Percentiles rank a stretch among this genome's conserved stretches.
These are phyloP conservation scores for Phtheirospermum japonicum DNA, from an alignment of 257 asterid species.

Conservation along the genomic window DNA sequence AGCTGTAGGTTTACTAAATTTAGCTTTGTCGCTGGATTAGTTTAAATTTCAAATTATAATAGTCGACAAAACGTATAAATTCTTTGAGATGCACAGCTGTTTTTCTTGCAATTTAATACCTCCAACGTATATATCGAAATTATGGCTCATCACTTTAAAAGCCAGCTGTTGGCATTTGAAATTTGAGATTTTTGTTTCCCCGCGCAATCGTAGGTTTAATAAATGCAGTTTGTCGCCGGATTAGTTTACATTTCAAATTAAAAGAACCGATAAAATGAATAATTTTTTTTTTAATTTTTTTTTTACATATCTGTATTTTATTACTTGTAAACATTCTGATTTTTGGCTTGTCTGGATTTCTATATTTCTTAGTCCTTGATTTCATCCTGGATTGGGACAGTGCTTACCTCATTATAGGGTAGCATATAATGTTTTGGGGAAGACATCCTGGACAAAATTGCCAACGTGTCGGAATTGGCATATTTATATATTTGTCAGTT, in stretches of 20 bases:
- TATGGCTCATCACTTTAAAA: background rate
- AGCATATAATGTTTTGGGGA: constrained; percentile 72
- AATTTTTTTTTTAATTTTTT: constrained; percentile 20
- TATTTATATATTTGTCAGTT: constrained; percentile 40
- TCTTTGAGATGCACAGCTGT: too few species aligned
- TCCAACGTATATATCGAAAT: too few species aligned
- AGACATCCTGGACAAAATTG: constrained; percentile 46
- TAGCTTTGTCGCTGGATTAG: background rate
- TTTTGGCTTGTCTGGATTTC: constrained; percentile 24
- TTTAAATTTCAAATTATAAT: constrained; percentile 15
- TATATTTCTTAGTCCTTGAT: constrained; percentile 31
- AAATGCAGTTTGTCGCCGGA: background rate
- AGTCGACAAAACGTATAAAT: background rate
- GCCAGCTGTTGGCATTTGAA: constrained; percentile 21
- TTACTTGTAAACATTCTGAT: constrained; percentile 23
- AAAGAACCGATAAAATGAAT: background rate
- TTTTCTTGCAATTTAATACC: too few species aligned
- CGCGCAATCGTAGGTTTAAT: background rate
- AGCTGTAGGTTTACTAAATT: too few species aligned
- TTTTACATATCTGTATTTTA: constrained; percentile 25
- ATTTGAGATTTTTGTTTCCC: constrained; percentile 14
- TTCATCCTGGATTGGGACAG: constrained; percentile 43
- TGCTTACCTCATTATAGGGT: constrained; percentile 42
- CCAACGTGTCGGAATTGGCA: constrained; percentile 48
- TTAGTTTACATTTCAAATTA: constrained; percentile 18